Conservation (phyloP, 305 asterid genomes). For the Fraxinus sp. region DNA sequence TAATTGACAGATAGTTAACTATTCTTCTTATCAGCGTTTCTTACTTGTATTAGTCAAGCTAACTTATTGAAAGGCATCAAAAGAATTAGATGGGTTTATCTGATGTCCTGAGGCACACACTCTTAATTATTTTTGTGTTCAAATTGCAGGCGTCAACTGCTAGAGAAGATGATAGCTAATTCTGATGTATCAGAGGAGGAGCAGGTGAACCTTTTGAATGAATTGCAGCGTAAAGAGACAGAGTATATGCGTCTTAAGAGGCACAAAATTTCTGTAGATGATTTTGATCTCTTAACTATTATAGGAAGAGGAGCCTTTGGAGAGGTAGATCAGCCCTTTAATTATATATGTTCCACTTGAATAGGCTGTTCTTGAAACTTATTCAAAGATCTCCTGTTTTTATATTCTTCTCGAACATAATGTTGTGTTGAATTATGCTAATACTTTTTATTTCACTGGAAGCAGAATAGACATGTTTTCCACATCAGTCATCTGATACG, state of each 20-base stretch:
- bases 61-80: not conserved
- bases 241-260: conserved; percentile 73
- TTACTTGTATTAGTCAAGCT: not conserved
- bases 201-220: conserved; percentile 56
- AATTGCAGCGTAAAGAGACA: conserved; percentile 69
- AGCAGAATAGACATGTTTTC: not conserved
- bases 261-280: conserved; percentile 68
- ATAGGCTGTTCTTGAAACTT: not conserved
- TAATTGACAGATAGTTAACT: not conserved
- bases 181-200: conserved; percentile 64
- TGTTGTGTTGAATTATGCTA: not conserved
- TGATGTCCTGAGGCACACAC: not conserved
- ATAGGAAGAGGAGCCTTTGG: conserved; percentile 91
- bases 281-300: conserved; percentile 67
- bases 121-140: not conserved
- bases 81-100: not conserved
- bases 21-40: not conserved
- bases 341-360: conserved; percentile 6
- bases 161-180: conserved; percentile 54
- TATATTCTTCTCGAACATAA: not conserved
- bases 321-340: conserved; percentile 50
- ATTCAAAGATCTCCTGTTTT: not conserved
- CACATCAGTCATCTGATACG: not conserved
- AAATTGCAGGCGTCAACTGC: conserved; percentile 58
- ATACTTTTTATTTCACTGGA: not conserved